phyloP scores from a whole-genome alignment of 2,329 filamentous ascomycete species.

The Venturia oleaginea region DNA sequence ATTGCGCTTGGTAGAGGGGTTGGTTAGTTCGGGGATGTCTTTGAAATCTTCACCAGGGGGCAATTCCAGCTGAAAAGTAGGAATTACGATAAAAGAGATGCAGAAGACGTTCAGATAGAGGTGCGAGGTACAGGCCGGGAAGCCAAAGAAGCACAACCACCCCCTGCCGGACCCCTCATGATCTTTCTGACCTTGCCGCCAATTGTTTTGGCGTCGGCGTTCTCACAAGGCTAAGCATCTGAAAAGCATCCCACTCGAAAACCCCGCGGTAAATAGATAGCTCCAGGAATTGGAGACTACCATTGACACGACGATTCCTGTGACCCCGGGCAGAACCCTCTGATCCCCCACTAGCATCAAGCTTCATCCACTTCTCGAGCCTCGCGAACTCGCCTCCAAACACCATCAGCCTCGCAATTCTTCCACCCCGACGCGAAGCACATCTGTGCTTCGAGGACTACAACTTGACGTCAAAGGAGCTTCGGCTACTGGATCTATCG shows the following conservation, averaged over 20 bases:
- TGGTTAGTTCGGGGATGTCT: background rate
- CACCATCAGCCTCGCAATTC: background rate
- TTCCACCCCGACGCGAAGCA: background rate
- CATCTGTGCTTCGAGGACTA: background rate
- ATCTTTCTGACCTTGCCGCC: background rate
- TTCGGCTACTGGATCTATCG: conserved; percentile 25
- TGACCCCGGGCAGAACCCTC: background rate
- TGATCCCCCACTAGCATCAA: conserved; percentile 2
- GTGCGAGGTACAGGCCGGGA: background rate
- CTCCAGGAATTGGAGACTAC: background rate
- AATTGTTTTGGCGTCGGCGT: background rate
- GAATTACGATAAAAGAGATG: background rate
- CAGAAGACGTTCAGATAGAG: conserved; percentile 4
- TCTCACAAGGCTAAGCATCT: conserved; percentile 3
- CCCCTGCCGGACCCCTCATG: background rate
- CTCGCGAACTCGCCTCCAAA: background rate
- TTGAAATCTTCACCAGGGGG: background rate
- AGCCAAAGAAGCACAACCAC: background rate
- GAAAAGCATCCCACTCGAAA: background rate
- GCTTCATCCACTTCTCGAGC: background rate
- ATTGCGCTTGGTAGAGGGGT: background rate
- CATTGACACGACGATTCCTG: background rate
- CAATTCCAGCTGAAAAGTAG: background rate
- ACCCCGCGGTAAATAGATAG: background rate
- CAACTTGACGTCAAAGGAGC: background rate